Conservation (phyloP, 2,329 filamentous ascomycete species). For the Alternaria hordeiaustralica region DNA sequence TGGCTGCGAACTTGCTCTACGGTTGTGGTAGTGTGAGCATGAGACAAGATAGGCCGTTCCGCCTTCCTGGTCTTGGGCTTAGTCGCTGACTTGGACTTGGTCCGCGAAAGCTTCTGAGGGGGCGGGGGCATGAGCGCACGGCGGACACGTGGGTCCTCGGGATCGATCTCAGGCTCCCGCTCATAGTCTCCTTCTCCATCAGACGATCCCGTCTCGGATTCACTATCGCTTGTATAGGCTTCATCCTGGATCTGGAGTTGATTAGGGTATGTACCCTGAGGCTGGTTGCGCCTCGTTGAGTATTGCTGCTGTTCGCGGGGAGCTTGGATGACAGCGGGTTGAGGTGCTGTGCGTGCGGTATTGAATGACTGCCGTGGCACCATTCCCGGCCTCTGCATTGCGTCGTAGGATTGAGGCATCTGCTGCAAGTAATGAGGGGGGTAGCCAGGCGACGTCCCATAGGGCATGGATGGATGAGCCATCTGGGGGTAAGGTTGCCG, state of each 20-base stretch:
- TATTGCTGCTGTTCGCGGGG: no score
- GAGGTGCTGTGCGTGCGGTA: no score
- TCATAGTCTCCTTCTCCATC: slow-evolving; percentile 9
- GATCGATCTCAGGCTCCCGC: slow-evolving; percentile 4
- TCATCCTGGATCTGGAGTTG: no score
- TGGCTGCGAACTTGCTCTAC: slow-evolving; percentile 13
- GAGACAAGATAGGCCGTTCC: slow-evolving; percentile 33
- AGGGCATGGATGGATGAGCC: not conserved
- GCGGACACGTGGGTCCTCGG: slow-evolving; percentile 5
- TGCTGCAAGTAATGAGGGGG: no score
- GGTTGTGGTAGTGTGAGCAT: slow-evolving; percentile 35
- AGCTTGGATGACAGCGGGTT: no score
- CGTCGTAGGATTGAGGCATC: no score
- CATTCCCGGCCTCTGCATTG: no score
- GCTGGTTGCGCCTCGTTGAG: no score
- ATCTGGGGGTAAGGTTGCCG: slow-evolving; percentile 15
- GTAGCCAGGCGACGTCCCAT: no score
- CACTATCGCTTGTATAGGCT: not conserved
- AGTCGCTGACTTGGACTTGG: slow-evolving; percentile 17
- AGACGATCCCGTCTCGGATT: slow-evolving; percentile 19
- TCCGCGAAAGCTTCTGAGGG: slow-evolving; percentile 23
- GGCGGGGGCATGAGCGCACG: slow-evolving; percentile 38
- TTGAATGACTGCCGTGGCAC: no score
- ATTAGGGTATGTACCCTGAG: no score
- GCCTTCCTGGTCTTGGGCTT: slow-evolving; percentile 1